Evolutionary conservation across 75 land plant genomes (phyloP), one percentile per base, ranked within the genome.

Genomic region (Azolla pinnata): DNA sequence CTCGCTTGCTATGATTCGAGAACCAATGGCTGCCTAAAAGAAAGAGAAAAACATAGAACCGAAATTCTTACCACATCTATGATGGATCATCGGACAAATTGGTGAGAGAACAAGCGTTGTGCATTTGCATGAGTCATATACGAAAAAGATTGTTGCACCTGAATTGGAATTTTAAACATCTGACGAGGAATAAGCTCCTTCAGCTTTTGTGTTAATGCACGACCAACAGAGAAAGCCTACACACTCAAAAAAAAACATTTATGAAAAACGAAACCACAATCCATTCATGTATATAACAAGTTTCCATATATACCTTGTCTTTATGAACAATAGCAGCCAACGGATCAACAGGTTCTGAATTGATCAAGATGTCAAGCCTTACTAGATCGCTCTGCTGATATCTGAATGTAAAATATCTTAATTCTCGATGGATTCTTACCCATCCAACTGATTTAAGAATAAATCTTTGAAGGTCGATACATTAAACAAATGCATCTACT

Each of bases 161-260:
- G 98, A 30, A 93, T 93, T 16, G 98, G 90, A 20, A 93, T 77
- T 77, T 88, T 93, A 60, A 93, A 93, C 79, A 93, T 74, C 59
- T 93, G 98, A 17, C 98, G 79, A 33, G 98, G 98, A 56, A 93
- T 93, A 28, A 93, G 81, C 65, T 85, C 86, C 67, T 93, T 93
- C 60, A 88, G 53, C 65, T 88, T 93, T 60, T 83, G 82, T 51
- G 98, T 88, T 46, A 93, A 65, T 29, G 98, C 98, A 47, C 95
- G 81, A 9, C 98, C 98, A 0, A 93, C 78, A 67, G 71, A 14
- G 73, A 76, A 88, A 20, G 98, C 95, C 93, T 88, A 64, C 21
- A 33, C n/a, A n/a, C n/a, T n/a, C n/a, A n/a, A n/a, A n/a, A n/a
- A n/a, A n/a, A n/a, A n/a, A n/a, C n/a, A n/a, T n/a, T n/a, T n/a